Base-by-base conservation (phyloP, 495 filamentous ascomycete genomes). In the Penicillium ochrochloron region DNA sequence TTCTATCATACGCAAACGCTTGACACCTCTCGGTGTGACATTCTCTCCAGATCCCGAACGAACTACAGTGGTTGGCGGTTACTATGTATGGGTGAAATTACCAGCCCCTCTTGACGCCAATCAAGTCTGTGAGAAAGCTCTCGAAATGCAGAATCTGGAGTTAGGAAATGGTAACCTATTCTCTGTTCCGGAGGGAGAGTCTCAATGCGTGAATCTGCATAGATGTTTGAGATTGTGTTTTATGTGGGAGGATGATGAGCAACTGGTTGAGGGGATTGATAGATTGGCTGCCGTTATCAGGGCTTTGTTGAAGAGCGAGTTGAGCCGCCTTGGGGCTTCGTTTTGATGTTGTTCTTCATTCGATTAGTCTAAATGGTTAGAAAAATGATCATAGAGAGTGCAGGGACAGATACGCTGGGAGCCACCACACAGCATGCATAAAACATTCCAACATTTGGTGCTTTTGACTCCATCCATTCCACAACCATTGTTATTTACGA, bases 1-100 rank as follows among this genome's bases (percentile, higher is more conserved):
- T 19, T 51, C 51, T 8, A 79, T 84, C 3, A 81, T 92, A 17
- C 62, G 78, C 35, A 56, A 70, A 35, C 65, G 85, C 44, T 75
- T 92, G 14, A 63, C 75, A 0, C 83, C 80, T 5, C 72, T 89
- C 0, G 89, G 87, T 8, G 82, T 88, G 0, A 64, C 59, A 5
- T 65, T 63, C 5, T 61, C 76, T 21, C 74, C 80, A 85, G 2
- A 72, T 81, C 21, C 87, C 84, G 1, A 78, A 75, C 33, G 15
- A n/a, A 14, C 80, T 85, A 67, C 70, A 78, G 17, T 60, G 60
- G 5, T 71, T 80, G 90, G 90, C 0, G 90, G 90, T 0, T 92
- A 89, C 70, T 92, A 90, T 66, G 68, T 90, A 12, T 92, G 90
- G 89, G 60, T 92, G 7, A 78, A 74, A 9, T 72, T 92, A 14